These are phyloP conservation scores for Penicillium roqueforti DNA, from an alignment of 495 filamentous ascomycete genomes.

Conservation along the genomic window DNA sequence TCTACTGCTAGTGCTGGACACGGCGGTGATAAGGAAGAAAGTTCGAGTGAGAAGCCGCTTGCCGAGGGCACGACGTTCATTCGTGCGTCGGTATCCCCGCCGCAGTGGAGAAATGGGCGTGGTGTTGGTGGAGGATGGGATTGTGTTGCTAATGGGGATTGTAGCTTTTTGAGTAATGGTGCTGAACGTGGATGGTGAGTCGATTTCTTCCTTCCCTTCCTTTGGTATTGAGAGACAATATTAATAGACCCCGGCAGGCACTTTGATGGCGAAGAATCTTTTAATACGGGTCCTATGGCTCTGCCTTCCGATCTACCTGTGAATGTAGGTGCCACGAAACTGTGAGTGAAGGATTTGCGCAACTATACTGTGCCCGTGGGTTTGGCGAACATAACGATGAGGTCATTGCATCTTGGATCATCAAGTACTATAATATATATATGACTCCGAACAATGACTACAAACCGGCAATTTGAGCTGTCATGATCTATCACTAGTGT, in stretches of 20 bases:
- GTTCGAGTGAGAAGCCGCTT: slow-evolving; percentile 16
- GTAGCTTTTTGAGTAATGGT: slow-evolving; percentile 68
- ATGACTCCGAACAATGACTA: neutral
- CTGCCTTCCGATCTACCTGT: slow-evolving; percentile 13
- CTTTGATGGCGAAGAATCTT: slow-evolving; percentile 73
- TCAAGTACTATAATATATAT: too few species aligned
- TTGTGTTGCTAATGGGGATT: slow-evolving; percentile 75
- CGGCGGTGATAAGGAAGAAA: slow-evolving; percentile 25
- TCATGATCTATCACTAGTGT: neutral
- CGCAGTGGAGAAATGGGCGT: slow-evolving; percentile 57
- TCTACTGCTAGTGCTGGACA: neutral
- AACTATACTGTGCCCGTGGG: neutral
- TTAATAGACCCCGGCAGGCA: slow-evolving; percentile 46
- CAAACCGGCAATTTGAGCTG: neutral
- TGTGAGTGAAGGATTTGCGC: neutral
- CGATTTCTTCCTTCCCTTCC: slow-evolving; percentile 13
- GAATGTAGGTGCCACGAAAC: slow-evolving; percentile 5
- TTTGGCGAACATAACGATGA: neutral
- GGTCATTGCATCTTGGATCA: neutral
- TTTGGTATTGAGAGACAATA: slow-evolving; percentile 1
- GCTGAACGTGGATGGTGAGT: slow-evolving; percentile 89
- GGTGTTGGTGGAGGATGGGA: slow-evolving; percentile 80
- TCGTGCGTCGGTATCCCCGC: slow-evolving; percentile 29
- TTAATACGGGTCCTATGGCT: slow-evolving; percentile 47
- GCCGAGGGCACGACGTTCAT: slow-evolving; percentile 30